Conservation (phyloP, 2,329 filamentous ascomycete species). For the Colletotrichum magnum region DNA sequence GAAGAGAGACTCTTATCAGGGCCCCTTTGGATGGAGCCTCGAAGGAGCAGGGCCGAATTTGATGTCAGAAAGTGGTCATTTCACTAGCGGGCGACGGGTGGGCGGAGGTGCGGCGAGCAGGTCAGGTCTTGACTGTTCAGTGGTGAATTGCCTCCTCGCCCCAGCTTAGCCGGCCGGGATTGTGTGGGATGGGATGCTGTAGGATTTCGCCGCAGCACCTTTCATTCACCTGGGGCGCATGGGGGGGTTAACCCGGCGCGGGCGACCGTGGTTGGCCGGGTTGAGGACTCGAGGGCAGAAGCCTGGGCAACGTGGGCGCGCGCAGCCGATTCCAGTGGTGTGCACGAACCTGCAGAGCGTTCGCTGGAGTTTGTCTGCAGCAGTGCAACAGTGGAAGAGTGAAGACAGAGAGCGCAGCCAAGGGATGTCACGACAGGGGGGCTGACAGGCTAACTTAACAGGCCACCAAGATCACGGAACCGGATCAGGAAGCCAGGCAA, state of each 20-base stretch:
- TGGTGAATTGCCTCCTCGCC: conserved; percentile 34
- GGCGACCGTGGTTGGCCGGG: conserved; percentile 21
- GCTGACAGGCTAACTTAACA: neutral
- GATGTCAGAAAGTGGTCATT: conserved; percentile 40
- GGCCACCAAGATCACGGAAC: too few relatives aligned
- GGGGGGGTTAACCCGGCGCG: conserved; percentile 28
- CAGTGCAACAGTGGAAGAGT: conserved; percentile 7
- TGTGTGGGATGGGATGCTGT: conserved; percentile 21
- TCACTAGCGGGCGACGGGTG: conserved; percentile 24
- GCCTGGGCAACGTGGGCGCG: conserved; percentile 19
- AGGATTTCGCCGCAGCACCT: conserved; percentile 28
- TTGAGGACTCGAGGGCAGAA: conserved; percentile 12
- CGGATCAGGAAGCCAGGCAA: too few relatives aligned
- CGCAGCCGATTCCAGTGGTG: conserved; percentile 14
- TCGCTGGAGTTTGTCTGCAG: neutral
- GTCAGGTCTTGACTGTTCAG: neutral
- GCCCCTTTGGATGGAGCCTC: conserved; percentile 35
- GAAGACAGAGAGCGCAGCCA: neutral
- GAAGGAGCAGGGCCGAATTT: conserved; percentile 30
- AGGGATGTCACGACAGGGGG: neutral
- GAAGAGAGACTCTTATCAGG: conserved; percentile 37
- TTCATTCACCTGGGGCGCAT: conserved; percentile 20
- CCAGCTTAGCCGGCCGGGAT: conserved; percentile 26
- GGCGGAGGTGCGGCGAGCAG: conserved; percentile 27
- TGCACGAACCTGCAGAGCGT: conserved; percentile 27